Percentiles rank a stretch among this genome's conserved stretches.
These are phyloP conservation scores for Dendrocalamus latiflorus DNA, from an alignment of 202 grass and related monocot species.

Conservation along the genomic window DNA sequence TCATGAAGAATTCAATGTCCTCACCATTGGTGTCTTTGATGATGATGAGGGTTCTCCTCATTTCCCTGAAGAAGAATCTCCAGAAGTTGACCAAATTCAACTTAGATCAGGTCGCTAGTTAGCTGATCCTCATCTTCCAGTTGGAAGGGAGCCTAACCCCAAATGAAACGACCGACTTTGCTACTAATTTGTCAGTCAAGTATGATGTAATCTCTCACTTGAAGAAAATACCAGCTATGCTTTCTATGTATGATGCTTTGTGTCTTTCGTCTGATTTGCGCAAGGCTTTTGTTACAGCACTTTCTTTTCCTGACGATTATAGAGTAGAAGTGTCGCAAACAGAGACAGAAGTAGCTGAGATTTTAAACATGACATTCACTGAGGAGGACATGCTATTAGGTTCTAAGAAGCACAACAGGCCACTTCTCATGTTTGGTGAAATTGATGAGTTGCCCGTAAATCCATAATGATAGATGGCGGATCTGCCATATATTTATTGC, in stretches of 20 bases:
- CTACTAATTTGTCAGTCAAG: no score
- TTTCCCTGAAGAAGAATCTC: neutral
- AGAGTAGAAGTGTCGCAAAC: neutral
- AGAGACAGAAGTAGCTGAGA: rapidly evolving
- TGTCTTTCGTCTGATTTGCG: neutral
- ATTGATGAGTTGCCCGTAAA: neutral
- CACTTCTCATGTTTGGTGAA: neutral
- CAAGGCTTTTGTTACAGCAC: neutral
- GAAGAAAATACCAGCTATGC: neutral
- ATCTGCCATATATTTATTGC: neutral
- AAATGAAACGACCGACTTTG: neutral
- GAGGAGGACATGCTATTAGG: neutral
- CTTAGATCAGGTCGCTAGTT: neutral
- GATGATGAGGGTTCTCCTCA: neutral
- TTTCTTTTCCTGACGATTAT: neutral
- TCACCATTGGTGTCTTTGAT: neutral
- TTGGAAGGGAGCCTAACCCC: neutral
- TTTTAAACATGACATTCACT: neutral
- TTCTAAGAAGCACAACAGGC: neutral
- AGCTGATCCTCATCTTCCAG: neutral
- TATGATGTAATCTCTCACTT: no score
- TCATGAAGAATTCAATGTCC: rapidly evolving
- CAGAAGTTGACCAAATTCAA: neutral
- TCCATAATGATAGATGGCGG: neutral
- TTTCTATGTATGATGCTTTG: no score